Conservation (phyloP, 805 yeast genomes). For the Yarrowia keelungensis region DNA sequence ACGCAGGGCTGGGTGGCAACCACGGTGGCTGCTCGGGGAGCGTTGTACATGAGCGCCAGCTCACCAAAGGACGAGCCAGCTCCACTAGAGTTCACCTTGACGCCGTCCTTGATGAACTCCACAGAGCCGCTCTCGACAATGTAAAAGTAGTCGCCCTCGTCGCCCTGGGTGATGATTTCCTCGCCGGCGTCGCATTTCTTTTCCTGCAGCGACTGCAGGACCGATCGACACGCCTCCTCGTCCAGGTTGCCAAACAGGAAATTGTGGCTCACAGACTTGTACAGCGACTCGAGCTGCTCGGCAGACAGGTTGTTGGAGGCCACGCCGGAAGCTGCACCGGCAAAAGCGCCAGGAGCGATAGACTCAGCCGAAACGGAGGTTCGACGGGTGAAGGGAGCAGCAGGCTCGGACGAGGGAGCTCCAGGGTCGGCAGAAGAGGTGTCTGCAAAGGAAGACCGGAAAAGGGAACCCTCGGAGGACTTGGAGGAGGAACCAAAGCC, state of each 20-base stretch:
- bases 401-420: background rate
- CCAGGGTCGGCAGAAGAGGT: constrained; percentile 31
- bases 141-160: constrained; percentile 92
- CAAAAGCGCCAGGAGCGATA: constrained; percentile 42
- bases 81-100: constrained; percentile 74
- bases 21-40: constrained; percentile 97
- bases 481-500: constrained; percentile 6
- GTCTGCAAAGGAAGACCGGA: constrained; percentile 15
- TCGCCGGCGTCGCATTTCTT: constrained; percentile 64
- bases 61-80: constrained; percentile 96
- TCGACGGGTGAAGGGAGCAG: constrained; percentile 56
- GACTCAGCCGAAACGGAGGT: constrained; percentile 86
- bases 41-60: constrained; percentile 94
- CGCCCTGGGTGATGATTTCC: constrained; percentile 86
- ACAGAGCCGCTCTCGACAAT: constrained; percentile 85
- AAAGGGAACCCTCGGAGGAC: constrained; percentile 8
- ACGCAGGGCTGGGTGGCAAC: constrained; percentile 71
- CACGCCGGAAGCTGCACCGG: constrained; percentile 39
- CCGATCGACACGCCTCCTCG: constrained; percentile 74
- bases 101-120: constrained; percentile 75
- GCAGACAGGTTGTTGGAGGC: constrained; percentile 42
- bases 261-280: constrained; percentile 75
- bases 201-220: constrained; percentile 83
- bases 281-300: constrained; percentile 71
- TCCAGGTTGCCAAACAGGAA: constrained; percentile 87